These are phyloP conservation scores for Raddia guianensis DNA, from an alignment of 176 grass and related monocot species.

Conservation along the genomic window DNA sequence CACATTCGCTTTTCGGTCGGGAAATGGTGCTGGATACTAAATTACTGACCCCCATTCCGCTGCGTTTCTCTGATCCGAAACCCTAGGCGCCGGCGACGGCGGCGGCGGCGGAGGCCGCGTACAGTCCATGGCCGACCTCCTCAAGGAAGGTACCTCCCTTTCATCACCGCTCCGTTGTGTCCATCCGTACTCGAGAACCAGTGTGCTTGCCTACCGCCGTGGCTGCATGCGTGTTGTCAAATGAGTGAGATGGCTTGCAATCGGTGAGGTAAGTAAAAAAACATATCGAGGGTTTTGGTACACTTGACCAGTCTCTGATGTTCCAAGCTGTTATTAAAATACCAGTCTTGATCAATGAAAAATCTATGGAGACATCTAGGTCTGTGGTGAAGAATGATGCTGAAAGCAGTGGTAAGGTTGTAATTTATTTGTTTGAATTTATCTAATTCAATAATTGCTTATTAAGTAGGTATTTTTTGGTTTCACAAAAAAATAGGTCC, in stretches of 20 bases:
- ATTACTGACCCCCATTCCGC: background rate
- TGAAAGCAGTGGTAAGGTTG: no score
- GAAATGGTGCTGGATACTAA: background rate
- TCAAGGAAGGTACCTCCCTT: conserved; percentile 31
- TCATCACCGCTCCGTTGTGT: background rate
- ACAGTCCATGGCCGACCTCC: conserved; percentile 45
- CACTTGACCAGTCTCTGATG: conserved; percentile 12
- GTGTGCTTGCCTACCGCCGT: background rate
- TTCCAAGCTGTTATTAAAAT: no score
- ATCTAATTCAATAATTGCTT: background rate
- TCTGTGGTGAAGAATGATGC: no score
- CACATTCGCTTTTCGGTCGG: background rate
- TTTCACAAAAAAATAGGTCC: no score
- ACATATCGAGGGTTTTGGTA: conserved; percentile 13
- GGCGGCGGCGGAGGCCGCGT: background rate
- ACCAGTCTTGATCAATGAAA: no score
- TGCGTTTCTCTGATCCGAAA: no score
- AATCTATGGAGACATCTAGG: no score
- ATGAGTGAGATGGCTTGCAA: no score
- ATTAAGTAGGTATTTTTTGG: no score
- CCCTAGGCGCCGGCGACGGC: background rate
- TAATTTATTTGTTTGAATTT: no score
- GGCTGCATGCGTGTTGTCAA: no score
- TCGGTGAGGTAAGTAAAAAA: conserved; percentile 19
- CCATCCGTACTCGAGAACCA: background rate